These are phyloP conservation scores for Epichloe uncinata DNA, from an alignment of 2,329 filamentous ascomycete species.

Conservation along the genomic window DNA sequence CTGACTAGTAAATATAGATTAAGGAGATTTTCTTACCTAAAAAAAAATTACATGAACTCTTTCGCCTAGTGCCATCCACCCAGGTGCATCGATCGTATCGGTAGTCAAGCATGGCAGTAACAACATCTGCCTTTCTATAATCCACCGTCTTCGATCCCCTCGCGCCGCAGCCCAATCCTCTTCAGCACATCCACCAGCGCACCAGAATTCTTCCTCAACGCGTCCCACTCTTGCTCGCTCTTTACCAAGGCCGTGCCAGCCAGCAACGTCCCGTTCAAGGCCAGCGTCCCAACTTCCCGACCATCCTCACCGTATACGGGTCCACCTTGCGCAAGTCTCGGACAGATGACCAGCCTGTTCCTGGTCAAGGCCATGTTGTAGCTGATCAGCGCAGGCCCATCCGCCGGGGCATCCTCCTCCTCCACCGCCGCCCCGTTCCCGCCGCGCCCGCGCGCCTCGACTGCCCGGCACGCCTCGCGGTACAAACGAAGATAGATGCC, in stretches of 20 bases:
- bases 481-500: slow-evolving; percentile 35
- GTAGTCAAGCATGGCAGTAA: no score
- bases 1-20: no score
- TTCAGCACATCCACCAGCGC: slow-evolving; percentile 9
- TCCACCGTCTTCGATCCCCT: background rate
- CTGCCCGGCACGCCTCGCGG: slow-evolving; percentile 27
- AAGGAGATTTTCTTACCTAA: no score
- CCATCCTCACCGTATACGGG: slow-evolving; percentile 17
- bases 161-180: slow-evolving; percentile 19
- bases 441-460: slow-evolving; percentile 9
- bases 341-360: slow-evolving; percentile 38
- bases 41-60: no score
- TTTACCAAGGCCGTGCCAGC: slow-evolving; percentile 53
- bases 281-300: slow-evolving; percentile 27
- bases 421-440: background rate
- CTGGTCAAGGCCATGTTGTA: slow-evolving; percentile 51
- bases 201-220: slow-evolving; percentile 25
- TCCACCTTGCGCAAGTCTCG: slow-evolving; percentile 38
- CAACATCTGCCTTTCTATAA: background rate
- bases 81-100: no score
- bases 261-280: slow-evolving; percentile 49
- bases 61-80: no score
- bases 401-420: slow-evolving; percentile 10
- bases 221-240: slow-evolving; percentile 42
- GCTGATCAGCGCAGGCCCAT: slow-evolving; percentile 37